Evolutionary conservation across 2,329 filamentous ascomycete genomes (phyloP).

Genomic region (Macrophomina pseudophaseolina): DNA sequence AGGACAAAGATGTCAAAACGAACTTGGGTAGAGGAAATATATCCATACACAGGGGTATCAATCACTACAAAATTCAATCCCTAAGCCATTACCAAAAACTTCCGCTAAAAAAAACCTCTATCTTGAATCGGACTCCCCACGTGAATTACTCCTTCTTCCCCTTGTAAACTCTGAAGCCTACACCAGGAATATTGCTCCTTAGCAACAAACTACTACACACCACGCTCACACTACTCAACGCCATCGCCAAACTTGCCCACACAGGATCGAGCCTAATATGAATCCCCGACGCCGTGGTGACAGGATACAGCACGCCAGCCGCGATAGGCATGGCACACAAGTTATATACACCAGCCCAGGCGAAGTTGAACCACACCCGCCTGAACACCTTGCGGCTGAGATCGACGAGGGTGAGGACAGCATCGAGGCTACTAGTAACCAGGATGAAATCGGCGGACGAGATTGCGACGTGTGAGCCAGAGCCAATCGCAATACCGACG

Average conservation of each 20-base stretch:
- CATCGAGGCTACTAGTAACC: conserved; percentile 70
- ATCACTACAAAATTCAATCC: no score
- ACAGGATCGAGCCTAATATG: conserved; percentile 74
- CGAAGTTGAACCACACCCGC: conserved; percentile 83
- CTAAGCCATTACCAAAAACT: not conserved
- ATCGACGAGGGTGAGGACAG: conserved; percentile 74
- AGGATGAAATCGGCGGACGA: conserved; percentile 83
- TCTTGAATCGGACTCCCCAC: not conserved
- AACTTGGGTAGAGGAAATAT: no score
- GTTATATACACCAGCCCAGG: conserved; percentile 85
- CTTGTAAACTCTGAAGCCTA: conserved; percentile 46
- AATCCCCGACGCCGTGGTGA: conserved; percentile 52
- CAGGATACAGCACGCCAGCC: conserved; percentile 76
- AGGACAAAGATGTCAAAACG: no score
- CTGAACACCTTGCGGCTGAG: conserved; percentile 75
- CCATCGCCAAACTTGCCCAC: conserved; percentile 93
- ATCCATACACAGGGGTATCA: no score
- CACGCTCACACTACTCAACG: conserved; percentile 87
- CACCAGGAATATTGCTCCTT: conserved; percentile 54
- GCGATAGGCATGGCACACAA: conserved; percentile 77
- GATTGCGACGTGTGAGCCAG: conserved; percentile 81
- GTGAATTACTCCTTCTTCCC: not conserved
- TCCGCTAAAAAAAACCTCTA: not conserved
- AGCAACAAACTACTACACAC: conserved; percentile 80
- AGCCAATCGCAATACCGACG: conserved; percentile 80